Base-by-base conservation (phyloP, 2,329 filamentous ascomycete species). In the Fusarium bactridioides region DNA sequence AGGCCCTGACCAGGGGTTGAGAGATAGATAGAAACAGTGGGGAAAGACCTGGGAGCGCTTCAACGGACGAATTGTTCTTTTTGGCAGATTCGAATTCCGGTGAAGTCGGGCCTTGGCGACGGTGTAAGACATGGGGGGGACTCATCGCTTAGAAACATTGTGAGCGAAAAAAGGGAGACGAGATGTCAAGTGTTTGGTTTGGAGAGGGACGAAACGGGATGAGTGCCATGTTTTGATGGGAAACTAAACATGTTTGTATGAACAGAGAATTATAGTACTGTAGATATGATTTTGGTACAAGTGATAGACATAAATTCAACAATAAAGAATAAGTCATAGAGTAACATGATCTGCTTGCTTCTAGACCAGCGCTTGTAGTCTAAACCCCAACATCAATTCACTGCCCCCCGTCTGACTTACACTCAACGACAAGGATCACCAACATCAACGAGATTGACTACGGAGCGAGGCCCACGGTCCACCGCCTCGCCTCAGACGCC, bases 71-170 rank as follows among this genome's bases (percentile, higher is more conserved):
- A 56, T 61, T 58, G 10, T 57, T 56, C 41, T 64, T 51, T 54
- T 55, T 55, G 60, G 35, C 40, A 64, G 76, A 73, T 72, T 77
- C 73, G 73, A 75, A 77, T 77, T 77, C 73, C 76, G 76, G 76
- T 77, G 76, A 76, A 57, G 61, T 73, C 61, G 73, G 72, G 59
- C 40, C 74, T 75, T 74, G 73, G 73, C 69, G 48, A 60, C 67
- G 58, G 64, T 70, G 67, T 41, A 64, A 47, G 48, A 40, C 54
- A 58, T 45, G 62, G 59, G n/a, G n/a, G n/a, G n/a, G n/a, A n/a
- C 23, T 38, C 19, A 37, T 67, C 53, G 61, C 61, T 64, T 64
- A 51, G 31, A 58, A 16, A 33, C 33, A 33, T 9, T 33, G 33
- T 33, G 33, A 33, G 15, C 13, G 33, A 33, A 33, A 16, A 33